Percentiles rank a stretch among this genome's conserved stretches.
phyloP scores from a whole-genome alignment of 1,284 basidiomycete genomes.

The Acaromyces ingoldii region DNA sequence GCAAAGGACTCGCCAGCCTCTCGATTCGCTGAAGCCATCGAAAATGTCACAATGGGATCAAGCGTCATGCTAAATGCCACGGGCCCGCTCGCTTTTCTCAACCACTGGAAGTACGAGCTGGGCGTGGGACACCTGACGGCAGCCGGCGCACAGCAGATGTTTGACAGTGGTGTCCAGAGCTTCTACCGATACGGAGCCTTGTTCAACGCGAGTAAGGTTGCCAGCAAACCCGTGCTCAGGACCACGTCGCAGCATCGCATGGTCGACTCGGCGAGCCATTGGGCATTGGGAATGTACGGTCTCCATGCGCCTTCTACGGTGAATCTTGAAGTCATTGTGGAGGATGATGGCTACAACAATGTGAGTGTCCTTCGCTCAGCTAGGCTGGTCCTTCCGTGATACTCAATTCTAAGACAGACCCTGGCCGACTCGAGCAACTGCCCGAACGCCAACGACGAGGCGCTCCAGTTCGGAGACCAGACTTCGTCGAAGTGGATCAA shows the following conservation, averaged over 20 bases:
- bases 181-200: slow-evolving; percentile 8
- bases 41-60: slow-evolving; percentile 7
- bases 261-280: slow-evolving; percentile 66
- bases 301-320: not conserved
- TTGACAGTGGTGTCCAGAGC: slow-evolving; percentile 8
- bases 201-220: slow-evolving; percentile 23
- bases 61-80: slow-evolving; percentile 16
- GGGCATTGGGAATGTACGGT: not conserved
- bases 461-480: too few relatives aligned
- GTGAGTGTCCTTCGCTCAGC: too few relatives aligned
- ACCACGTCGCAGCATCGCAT: slow-evolving; percentile 62
- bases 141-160: slow-evolving; percentile 39
- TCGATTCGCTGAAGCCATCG: slow-evolving; percentile 19
- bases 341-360: not conserved
- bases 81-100: slow-evolving; percentile 39
- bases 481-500: slow-evolving; percentile 50
- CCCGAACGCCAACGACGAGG: slow-evolving; percentile 59
- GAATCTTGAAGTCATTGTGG: not conserved
- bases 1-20: slow-evolving; percentile 13
- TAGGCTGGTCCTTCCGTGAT: too few relatives aligned
- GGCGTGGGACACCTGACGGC: slow-evolving; percentile 42
- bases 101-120: slow-evolving; percentile 35
- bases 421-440: slow-evolving; percentile 62
- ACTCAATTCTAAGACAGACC: too few relatives aligned
- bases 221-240: slow-evolving; percentile 35